Conservation (phyloP, 768 basidiomycete genomes). For the Rhizopogon rudus region DNA sequence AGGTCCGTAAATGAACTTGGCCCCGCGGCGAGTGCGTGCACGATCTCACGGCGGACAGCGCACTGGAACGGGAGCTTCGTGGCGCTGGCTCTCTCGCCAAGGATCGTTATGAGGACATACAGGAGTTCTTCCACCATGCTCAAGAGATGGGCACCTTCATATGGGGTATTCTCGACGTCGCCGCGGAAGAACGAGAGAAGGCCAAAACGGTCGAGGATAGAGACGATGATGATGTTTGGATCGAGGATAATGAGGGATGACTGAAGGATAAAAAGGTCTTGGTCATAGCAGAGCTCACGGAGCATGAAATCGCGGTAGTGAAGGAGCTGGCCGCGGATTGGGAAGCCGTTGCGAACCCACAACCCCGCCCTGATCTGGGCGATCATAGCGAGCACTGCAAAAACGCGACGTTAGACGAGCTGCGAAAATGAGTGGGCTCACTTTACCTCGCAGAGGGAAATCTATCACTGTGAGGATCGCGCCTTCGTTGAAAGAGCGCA, state of each 20-base stretch:
- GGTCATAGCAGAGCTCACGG: conserved; percentile 94
- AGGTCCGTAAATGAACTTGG: conserved; percentile 89
- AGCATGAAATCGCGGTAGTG: conserved; percentile 97
- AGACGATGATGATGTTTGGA: conserved; percentile 74
- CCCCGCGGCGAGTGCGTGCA: conserved; percentile 87
- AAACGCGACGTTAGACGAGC: neutral
- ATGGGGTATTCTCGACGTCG: conserved; percentile 44
- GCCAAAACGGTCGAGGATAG: conserved; percentile 87
- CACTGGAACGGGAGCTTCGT: conserved; percentile 57
- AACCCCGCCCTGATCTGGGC: conserved; percentile 93
- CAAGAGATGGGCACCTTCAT: conserved; percentile 66
- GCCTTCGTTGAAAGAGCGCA: conserved; percentile 58
- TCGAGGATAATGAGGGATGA: conserved; percentile 74
- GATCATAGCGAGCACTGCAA: conserved; percentile 77
- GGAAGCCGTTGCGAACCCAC: conserved; percentile 97
- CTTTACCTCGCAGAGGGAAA: conserved; percentile 81
- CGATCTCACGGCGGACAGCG: conserved; percentile 76
- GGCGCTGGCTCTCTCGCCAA: conserved; percentile 78
- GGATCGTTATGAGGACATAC: conserved; percentile 79
- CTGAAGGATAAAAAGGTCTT: conserved; percentile 90
- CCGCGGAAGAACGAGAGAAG: conserved; percentile 78
- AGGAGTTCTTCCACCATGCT: conserved; percentile 92
- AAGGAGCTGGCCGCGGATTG: conserved; percentile 88
- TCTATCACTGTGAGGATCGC: conserved; percentile 77
- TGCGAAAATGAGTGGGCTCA: neutral